Base-by-base conservation (phyloP, 805 yeast species). In the Yueomyces sinensis region DNA sequence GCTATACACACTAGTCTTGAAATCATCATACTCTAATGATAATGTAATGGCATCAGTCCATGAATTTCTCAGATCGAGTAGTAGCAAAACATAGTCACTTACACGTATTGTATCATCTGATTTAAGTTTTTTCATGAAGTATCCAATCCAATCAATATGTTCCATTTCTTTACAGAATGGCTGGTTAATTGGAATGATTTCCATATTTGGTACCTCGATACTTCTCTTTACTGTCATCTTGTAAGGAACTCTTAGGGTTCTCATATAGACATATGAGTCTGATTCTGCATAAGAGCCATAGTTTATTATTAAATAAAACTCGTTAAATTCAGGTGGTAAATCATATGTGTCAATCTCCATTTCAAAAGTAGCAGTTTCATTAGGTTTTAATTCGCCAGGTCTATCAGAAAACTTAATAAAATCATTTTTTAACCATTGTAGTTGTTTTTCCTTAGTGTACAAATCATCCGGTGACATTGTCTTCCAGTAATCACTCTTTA, bases 21-120 rank as follows among this genome's bases (percentile, higher is more conserved):
- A 55, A 4, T 58, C 54, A 14, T 54, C 54, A 39, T 60, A 63
- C 2, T 44, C 42, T 9, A 70, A 38, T 2, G 55, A 44, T 4
- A 65, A 48, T 7, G 49, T 44, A 38, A 72, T 54, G 20, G 68
- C 67, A 32, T 76, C 77, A 5, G 70, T 65, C 91, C 95, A 87
- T 2, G 81, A 66, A 52, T 91, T 89, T 42, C 84, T 68, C 37
- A 91, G 56, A 51, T 91, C 97, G 13, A 89, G 47, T 1, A 83
- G 65, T 35, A 81, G 58, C 32, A 80, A 56, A 41, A 79, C 76
- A 52, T 68, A 82, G 32, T 73, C 74, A 3, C 70, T 58, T 33
- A 66, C 52, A 6, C 56, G 58, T 16, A 60, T 37, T 13, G 38
- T 32, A 11, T 39, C 37, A 16, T 40, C 39, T 13, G 25, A 32